Percentiles rank a stretch among this genome's conserved stretches.
phyloP scores from a whole-genome alignment of 257 asterid genomes.

The Solanum chilense region DNA sequence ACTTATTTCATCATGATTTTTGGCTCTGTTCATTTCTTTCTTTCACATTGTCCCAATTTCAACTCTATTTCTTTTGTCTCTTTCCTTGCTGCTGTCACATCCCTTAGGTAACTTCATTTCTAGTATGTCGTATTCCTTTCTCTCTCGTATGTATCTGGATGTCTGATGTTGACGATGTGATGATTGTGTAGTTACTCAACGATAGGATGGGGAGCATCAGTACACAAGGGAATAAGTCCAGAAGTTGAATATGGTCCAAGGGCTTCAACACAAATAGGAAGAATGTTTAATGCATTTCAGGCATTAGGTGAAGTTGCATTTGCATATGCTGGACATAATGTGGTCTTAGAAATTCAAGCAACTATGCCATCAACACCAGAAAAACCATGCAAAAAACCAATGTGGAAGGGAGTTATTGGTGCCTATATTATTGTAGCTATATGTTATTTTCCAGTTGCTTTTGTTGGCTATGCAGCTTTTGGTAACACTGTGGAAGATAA shows the following conservation, averaged over 20 bases:
- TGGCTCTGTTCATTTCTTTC: slow-evolving; percentile 28
- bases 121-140: too few species aligned
- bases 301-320: slow-evolving; percentile 44
- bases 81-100: slow-evolving; percentile 42
- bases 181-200: slow-evolving; percentile 26
- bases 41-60: slow-evolving; percentile 39
- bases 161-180: neutral
- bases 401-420: neutral
- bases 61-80: slow-evolving; percentile 25
- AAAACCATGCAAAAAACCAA: slow-evolving; percentile 25
- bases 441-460: neutral
- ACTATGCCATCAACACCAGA: slow-evolving; percentile 35
- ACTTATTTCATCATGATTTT: slow-evolving; percentile 30
- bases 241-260: slow-evolving; percentile 11
- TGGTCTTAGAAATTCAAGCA: slow-evolving; percentile 45
- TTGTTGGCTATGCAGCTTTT: neutral
- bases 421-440: neutral
- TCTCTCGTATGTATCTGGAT: too few species aligned
- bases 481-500: neutral
- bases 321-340: slow-evolving; percentile 41
- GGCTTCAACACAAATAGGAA: slow-evolving; percentile 8
- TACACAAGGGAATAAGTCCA: slow-evolving; percentile 11
- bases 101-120: slow-evolving; percentile 14
- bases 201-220: slow-evolving; percentile 35
- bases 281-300: slow-evolving; percentile 15